A percentile compares a stretch with the other conserved stretches of the same genome.
These are phyloP conservation scores for Medicago ruthenica DNA, from an alignment of 306 rosid species.

Conservation along the genomic window DNA sequence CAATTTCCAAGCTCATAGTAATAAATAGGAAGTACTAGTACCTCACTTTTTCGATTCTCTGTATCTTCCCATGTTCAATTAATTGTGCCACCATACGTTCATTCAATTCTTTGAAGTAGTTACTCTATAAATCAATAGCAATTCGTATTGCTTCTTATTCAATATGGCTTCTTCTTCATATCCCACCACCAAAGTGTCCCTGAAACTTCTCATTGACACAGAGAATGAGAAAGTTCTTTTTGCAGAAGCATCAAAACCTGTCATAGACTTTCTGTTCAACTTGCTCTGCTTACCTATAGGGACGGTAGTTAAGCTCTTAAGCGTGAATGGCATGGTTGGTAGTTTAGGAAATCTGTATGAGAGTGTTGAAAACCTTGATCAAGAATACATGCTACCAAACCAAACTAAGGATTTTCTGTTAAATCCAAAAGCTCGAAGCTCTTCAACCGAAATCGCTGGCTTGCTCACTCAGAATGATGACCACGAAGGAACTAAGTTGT, in stretches of 20 bases:
- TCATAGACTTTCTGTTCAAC: conserved; percentile 51
- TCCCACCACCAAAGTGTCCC: conserved; percentile 14
- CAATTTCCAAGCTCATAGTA: no score
- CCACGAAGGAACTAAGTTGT: not conserved
- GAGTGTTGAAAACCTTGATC: conserved; percentile 46
- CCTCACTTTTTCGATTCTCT: no score
- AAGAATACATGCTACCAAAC: conserved; percentile 48
- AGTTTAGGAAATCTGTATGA: conserved; percentile 48
- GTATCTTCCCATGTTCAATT: not conserved
- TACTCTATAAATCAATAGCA: not conserved
- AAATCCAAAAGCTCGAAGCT: conserved; percentile 29
- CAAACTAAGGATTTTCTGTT: conserved; percentile 38
- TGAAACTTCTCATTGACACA: conserved; percentile 54
- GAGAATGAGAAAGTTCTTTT: conserved; percentile 43
- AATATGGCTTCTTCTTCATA: not conserved
- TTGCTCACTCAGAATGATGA: not conserved
- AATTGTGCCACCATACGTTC: not conserved
- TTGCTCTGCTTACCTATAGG: conserved; percentile 47
- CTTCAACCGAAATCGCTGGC: not conserved
- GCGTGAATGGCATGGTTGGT: conserved; percentile 46
- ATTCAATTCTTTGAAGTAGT: not conserved
- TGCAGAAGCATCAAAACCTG: conserved; percentile 52
- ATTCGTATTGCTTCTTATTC: not conserved
- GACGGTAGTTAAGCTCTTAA: conserved; percentile 40
- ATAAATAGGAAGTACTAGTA: no score